Base-by-base conservation (phyloP, 106 monocot species). In the Dioscorea zingiberensis region DNA sequence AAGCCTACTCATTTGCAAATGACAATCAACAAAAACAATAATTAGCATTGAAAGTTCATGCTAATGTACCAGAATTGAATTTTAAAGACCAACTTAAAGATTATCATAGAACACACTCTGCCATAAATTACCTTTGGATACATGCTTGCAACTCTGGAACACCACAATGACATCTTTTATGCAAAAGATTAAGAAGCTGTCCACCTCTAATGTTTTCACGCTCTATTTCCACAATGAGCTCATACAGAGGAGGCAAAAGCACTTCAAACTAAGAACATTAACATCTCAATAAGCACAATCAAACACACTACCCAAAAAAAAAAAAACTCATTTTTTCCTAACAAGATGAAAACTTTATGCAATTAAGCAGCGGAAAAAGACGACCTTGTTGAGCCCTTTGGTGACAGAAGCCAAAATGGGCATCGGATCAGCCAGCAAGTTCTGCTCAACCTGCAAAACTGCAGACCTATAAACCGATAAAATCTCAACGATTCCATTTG, bases 111-210 rank as follows among this genome's bases (percentile, higher is more conserved):
- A 38, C n/a, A n/a, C n/a, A n/a, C 38, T 38, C 38, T 38, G 9
- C 38, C n/a, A n/a, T n/a, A n/a, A 38, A 38, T 15, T 66, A 93
- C 98, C 98, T 88, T 71, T 98, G 92, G 26, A 98, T 77, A 68
- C 98, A 98, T 55, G 68, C 75, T 86, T 98, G 98, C 75, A 98
- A 60, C 63, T 98, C 98, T 69, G 98, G 98, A 22, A 98, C 80
- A 49, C 98, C 98, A 86, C 92, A 98, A 73, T 93, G 98, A 73
- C 98, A 89, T 23, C 84, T 60, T 63, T 98, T 93, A 29, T 83
- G 77, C 19, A 98, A 68, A 80, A 92, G 82, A 58, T 84, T 93
- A 16, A 98, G 82, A 74, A 98, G 89, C 76, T 93, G 79, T 25
- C 98, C 98, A 66, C 98, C 98, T 77, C 79, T 89, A 46, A 93